These are phyloP conservation scores for Emiliania huxleyi DNA, from an alignment of 78 protist species.

Conservation along the genomic window DNA sequence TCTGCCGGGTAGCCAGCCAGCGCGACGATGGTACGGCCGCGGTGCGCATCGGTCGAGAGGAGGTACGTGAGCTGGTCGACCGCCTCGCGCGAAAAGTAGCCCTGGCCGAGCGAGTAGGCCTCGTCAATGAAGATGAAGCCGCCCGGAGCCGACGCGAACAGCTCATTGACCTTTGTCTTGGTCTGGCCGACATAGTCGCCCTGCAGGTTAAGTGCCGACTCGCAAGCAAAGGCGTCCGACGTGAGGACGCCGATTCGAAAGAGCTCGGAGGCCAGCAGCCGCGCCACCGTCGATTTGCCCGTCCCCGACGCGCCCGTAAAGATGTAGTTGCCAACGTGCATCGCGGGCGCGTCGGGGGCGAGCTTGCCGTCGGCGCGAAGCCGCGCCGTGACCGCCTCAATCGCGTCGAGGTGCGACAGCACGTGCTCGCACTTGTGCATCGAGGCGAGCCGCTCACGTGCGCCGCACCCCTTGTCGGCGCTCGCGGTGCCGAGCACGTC, in stretches of 20 bases:
- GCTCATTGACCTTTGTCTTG: neutral
- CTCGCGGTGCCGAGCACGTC: neutral
- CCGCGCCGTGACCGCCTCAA: neutral
- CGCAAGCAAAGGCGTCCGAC: neutral
- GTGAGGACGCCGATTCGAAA: constrained; percentile 5
- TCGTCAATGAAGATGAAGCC: constrained; percentile 66
- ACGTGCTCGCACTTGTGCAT: neutral
- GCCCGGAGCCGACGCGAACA: constrained; percentile 9
- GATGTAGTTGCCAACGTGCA: neutral
- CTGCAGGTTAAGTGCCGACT: neutral
- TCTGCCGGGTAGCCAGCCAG: constrained; percentile 50
- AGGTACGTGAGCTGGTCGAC: neutral
- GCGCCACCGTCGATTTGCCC: constrained; percentile 55
- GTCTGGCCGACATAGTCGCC: constrained; percentile 2
- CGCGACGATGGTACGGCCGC: neutral
- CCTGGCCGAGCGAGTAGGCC: constrained; percentile 48
- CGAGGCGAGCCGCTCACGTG: too few relatives aligned
- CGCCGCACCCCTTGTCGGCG: neutral
- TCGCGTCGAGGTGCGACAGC: neutral
- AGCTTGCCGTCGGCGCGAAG: neutral
- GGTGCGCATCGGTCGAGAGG: neutral
- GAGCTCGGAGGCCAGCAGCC: neutral
- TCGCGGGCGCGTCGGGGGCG: neutral
- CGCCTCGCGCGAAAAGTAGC: constrained; percentile 1
- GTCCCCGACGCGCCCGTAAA: constrained; percentile 41